phyloP scores from a whole-genome alignment of 768 basidiomycete genomes.

The Mycena latifolia region DNA sequence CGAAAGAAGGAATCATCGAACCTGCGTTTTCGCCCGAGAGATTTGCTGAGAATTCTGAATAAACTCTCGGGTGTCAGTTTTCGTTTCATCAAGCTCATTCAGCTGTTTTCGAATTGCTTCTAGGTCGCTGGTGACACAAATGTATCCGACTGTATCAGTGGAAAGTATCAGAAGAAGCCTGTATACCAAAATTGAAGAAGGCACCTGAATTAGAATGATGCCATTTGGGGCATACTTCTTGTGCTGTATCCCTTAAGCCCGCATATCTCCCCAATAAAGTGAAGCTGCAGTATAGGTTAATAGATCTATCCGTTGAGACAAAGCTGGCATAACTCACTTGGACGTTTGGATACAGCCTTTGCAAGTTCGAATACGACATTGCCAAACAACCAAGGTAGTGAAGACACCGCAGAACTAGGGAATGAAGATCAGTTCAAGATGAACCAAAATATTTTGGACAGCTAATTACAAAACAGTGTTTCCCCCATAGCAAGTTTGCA shows the following conservation, averaged over 20 bases:
- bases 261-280: background rate
- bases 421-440: background rate
- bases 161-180: background rate
- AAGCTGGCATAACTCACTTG: background rate
- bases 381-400: background rate
- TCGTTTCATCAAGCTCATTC: background rate
- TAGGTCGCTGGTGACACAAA: slow-evolving; percentile 1
- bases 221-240: too few relatives aligned
- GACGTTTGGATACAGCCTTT: background rate
- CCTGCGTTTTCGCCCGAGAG: background rate
- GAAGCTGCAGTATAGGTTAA: background rate
- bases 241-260: too few relatives aligned
- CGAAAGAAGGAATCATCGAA: background rate
- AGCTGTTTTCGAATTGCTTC: background rate
- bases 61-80: background rate
- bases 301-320: background rate
- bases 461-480: slow-evolving; percentile 46
- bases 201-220: background rate
- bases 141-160: background rate
- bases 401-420: background rate
- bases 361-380: background rate
- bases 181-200: too few relatives aligned
- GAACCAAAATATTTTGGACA: background rate
- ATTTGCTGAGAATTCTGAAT: background rate
- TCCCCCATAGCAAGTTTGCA: slow-evolving; percentile 51